These are phyloP conservation scores for Saccharomyces hybrid DNA, from an alignment of 1,139 yeast species.

Conservation along the genomic window DNA sequence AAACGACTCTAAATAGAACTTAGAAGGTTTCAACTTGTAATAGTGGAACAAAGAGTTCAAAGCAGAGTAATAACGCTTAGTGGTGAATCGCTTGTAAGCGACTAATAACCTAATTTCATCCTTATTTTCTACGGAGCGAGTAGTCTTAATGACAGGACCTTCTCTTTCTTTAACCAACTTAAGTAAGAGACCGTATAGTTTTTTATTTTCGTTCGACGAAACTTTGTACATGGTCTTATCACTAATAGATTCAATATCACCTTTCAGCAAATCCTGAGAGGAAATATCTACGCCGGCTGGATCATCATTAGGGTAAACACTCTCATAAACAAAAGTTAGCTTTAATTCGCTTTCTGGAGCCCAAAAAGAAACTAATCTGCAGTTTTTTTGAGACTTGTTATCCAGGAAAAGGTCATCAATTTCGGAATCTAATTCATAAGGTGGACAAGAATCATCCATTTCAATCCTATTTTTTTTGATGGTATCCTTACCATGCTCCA, in stretches of 20 bases:
- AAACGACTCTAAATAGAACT: constrained; percentile 93
- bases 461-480: not conserved
- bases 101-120: constrained; percentile 80
- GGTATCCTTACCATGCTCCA: constrained; percentile 1
- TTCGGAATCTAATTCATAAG: constrained; percentile 49
- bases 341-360: constrained; percentile 60
- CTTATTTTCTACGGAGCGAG: constrained; percentile 61
- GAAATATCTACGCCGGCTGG: constrained; percentile 37
- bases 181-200: constrained; percentile 66
- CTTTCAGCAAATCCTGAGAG: constrained; percentile 26
- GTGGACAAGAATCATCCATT: constrained; percentile 10
- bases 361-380: constrained; percentile 78
- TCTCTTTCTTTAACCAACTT: constrained; percentile 63
- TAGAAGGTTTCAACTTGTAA: constrained; percentile 76
- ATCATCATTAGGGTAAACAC: constrained; percentile 40
- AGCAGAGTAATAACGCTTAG: constrained; percentile 85
- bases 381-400: constrained; percentile 37
- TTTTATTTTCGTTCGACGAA: constrained; percentile 73
- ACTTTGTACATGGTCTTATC: constrained; percentile 75
- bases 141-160: constrained; percentile 90
- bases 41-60: constrained; percentile 82
- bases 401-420: constrained; percentile 77
- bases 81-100: constrained; percentile 78
- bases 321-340: constrained; percentile 83
- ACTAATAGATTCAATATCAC: constrained; percentile 58